Percentiles rank a stretch among this genome's conserved stretches.
These are phyloP conservation scores for Forsythia viridissima DNA, from an alignment of 257 asterid species.

Conservation along the genomic window DNA sequence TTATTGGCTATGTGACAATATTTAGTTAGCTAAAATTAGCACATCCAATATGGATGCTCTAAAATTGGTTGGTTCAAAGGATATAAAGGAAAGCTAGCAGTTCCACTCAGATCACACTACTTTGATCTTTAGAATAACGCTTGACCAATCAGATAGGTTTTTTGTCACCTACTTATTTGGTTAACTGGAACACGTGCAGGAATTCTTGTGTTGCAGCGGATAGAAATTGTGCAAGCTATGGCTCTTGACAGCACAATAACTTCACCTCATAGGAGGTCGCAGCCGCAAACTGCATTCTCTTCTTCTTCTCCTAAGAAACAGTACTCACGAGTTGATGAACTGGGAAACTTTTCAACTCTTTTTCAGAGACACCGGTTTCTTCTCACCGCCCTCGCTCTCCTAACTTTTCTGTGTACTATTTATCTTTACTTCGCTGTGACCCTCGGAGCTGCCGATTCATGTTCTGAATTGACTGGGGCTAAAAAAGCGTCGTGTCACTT, in stretches of 20 bases:
- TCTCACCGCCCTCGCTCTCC: slow-evolving; percentile 46
- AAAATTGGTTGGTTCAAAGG: too few relatives aligned
- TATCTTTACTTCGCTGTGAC: slow-evolving; percentile 59
- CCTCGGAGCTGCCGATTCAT: slow-evolving; percentile 32
- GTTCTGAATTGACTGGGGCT: slow-evolving; percentile 40
- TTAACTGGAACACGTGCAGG: background rate
- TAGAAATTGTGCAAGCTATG: slow-evolving; percentile 3
- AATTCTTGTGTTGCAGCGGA: background rate
- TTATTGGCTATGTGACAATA: too few relatives aligned
- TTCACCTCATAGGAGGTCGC: slow-evolving; percentile 61
- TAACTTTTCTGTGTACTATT: slow-evolving; percentile 51
- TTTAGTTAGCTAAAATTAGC: too few relatives aligned
- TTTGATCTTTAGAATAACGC: background rate
- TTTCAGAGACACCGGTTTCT: slow-evolving; percentile 53
- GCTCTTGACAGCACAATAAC: slow-evolving; percentile 37
- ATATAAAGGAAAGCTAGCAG: too few relatives aligned
- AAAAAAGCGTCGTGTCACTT: slow-evolving; percentile 15
- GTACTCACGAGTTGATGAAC: slow-evolving; percentile 36
- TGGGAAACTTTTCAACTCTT: slow-evolving; percentile 38
- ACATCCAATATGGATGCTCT: too few relatives aligned
- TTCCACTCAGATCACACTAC: too few relatives aligned
- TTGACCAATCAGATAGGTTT: background rate
- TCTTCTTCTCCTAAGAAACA: slow-evolving; percentile 34
- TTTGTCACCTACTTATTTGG: background rate
- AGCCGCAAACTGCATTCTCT: slow-evolving; percentile 36